Conservation (phyloP, 1,139 yeast species). For the Debaryomyces coudertii region DNA sequence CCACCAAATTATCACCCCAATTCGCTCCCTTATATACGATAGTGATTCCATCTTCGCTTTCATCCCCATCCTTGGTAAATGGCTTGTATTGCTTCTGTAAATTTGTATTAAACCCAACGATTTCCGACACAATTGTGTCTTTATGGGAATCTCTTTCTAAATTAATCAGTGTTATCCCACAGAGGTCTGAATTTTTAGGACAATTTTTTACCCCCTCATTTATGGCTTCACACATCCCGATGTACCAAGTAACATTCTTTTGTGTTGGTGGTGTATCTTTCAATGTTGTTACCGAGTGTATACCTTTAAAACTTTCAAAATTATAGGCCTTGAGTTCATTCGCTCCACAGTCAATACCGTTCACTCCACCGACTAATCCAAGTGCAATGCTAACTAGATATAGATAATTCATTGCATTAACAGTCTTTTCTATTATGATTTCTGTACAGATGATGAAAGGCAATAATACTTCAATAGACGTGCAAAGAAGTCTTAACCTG, state of each 20-base stretch:
- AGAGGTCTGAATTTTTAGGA: slow-evolving; percentile 68
- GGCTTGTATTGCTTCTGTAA: slow-evolving; percentile 34
- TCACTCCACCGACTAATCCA: slow-evolving; percentile 14
- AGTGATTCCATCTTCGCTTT: slow-evolving; percentile 43
- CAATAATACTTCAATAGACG: not conserved
- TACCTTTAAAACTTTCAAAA: slow-evolving; percentile 53
- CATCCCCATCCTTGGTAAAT: slow-evolving; percentile 24
- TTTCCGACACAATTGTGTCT: slow-evolving; percentile 51
- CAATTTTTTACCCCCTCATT: slow-evolving; percentile 50
- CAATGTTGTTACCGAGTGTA: slow-evolving; percentile 39
- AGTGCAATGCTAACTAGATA: slow-evolving; percentile 1
- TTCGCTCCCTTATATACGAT: slow-evolving; percentile 56
- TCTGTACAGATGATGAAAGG: not conserved
- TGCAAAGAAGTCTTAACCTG: not conserved
- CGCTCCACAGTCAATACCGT: slow-evolving; percentile 50
- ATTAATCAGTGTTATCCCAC: slow-evolving; percentile 61
- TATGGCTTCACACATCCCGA: slow-evolving; percentile 68
- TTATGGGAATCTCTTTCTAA: slow-evolving; percentile 46
- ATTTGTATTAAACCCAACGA: slow-evolving; percentile 52
- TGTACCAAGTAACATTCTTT: slow-evolving; percentile 64
- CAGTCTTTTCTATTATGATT: not conserved
- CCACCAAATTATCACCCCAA: slow-evolving; percentile 69
- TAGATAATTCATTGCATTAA: slow-evolving; percentile 2
- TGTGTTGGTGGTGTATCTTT: slow-evolving; percentile 78
- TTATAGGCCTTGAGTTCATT: slow-evolving; percentile 43